Conservation (phyloP, 1,284 basidiomycete species). For the Agaricales sp. region DNA sequence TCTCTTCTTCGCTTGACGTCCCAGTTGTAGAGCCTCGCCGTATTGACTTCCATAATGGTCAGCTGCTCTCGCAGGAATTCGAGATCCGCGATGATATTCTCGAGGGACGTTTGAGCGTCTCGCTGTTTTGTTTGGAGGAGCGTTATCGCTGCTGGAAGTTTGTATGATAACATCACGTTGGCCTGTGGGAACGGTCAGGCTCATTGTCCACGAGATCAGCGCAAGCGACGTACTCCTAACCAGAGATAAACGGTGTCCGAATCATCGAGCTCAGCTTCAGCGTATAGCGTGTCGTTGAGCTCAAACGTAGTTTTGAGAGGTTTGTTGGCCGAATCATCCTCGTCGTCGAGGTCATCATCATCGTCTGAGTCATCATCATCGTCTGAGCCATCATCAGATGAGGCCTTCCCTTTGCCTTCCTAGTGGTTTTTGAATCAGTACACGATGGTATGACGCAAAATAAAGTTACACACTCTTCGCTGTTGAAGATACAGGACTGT, state of each 20-base stretch:
- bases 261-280: conserved; percentile 82
- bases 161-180: conserved; percentile 97
- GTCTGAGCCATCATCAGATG: too few relatives aligned
- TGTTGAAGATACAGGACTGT: conserved; percentile 85
- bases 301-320: conserved; percentile 85
- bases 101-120: conserved; percentile 60
- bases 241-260: conserved; percentile 89
- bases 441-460: not conserved
- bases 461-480: conserved; percentile 39
- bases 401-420: conserved; percentile 49
- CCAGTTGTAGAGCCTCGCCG: conserved; percentile 94
- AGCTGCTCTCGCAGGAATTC: conserved; percentile 94
- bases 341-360: conserved; percentile 31
- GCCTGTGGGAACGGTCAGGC: conserved; percentile 42
- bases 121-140: conserved; percentile 76
- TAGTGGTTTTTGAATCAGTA: conserved; percentile 16
- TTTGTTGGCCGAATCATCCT: conserved; percentile 27
- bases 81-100: conserved; percentile 76
- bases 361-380: conserved; percentile 42
- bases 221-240: conserved; percentile 75
- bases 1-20: conserved; percentile 81
- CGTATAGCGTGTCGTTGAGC: conserved; percentile 91
- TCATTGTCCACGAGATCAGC: conserved; percentile 1
- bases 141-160: conserved; percentile 69
- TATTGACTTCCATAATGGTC: conserved; percentile 98